Percentiles rank a stretch among this genome's conserved stretches.
Evolutionary conservation across 331 rosid genomes (phyloP).

Genomic region (Rosa hybrid): DNA sequence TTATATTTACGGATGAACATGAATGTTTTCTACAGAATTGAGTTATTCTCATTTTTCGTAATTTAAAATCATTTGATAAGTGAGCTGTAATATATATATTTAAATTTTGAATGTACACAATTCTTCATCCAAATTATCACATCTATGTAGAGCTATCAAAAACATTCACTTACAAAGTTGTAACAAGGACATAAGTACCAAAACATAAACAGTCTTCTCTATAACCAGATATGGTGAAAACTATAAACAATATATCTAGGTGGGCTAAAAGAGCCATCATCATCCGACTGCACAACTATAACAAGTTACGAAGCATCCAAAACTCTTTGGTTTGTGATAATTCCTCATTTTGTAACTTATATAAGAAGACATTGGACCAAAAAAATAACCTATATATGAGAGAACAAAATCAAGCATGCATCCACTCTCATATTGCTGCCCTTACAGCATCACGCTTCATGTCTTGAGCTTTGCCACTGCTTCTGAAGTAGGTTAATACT

Average conservation of each 20-base stretch:
- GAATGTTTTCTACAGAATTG: no score
- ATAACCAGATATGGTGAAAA: not conserved
- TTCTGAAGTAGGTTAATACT: conserved; percentile 91
- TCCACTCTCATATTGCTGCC: conserved; percentile 57
- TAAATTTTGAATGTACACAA: not conserved
- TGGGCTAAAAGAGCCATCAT: conserved; percentile 12
- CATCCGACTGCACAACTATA: conserved; percentile 29
- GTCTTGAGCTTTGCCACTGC: conserved; percentile 79
- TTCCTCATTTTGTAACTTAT: not conserved
- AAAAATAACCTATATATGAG: not conserved
- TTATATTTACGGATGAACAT: no score
- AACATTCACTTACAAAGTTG: not conserved
- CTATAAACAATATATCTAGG: not conserved
- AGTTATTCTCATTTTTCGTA: no score
- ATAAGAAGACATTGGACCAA: not conserved
- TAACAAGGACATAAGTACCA: not conserved
- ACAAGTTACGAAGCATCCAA: not conserved
- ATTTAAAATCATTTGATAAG: no score
- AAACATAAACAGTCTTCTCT: not conserved
- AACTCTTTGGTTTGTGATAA: not conserved
- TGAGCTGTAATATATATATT: no score
- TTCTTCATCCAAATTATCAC: not conserved
- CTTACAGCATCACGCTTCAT: conserved; percentile 75
- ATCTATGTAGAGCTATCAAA: not conserved
- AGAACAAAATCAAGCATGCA: conserved; percentile 9